A percentile compares a stretch with the other conserved stretches of the same genome.
These are phyloP conservation scores for Nematodospora valgi DNA, from an alignment of 805 yeast species.

Conservation along the genomic window DNA sequence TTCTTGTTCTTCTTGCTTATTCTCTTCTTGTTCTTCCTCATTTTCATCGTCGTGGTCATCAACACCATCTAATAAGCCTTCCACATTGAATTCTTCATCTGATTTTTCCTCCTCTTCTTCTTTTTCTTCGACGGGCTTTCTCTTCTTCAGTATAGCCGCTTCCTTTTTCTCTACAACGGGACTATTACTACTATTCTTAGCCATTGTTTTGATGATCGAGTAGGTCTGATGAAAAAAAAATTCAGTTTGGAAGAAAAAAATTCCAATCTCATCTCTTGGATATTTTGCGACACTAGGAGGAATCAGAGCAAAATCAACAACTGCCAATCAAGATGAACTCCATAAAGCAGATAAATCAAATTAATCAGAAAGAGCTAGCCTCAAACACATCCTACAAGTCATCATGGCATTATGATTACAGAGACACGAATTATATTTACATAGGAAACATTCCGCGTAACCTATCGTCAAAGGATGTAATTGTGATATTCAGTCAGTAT, in stretches of 20 bases:
- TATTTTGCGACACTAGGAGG: no score
- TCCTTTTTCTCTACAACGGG: conserved; percentile 2
- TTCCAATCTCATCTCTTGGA: no score
- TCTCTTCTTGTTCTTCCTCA: conserved; percentile 20
- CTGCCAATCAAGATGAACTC: conserved; percentile 37
- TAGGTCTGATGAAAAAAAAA: no score
- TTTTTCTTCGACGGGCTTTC: conserved; percentile 15
- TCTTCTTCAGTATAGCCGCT: conserved; percentile 9
- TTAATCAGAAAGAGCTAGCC: conserved; percentile 68
- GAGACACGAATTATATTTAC: conserved; percentile 70
- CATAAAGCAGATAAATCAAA: conserved; percentile 44
- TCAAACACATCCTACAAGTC: conserved; percentile 54
- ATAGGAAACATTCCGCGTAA: conserved; percentile 70
- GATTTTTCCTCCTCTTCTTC: conserved; percentile 19
- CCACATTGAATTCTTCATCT: conserved; percentile 30
- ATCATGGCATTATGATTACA: conserved; percentile 89
- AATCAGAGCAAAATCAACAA: no score
- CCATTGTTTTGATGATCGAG: no score
- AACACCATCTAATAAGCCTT: conserved; percentile 41
- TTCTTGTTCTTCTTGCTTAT: conserved; percentile 38
- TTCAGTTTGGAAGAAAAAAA: no score
- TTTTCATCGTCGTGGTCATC: conserved; percentile 32
- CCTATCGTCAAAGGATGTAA: conserved; percentile 70
- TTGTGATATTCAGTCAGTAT: conserved; percentile 80
- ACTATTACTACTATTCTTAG: conserved; percentile 6